A percentile compares a stretch with the other conserved stretches of the same genome.
Evolutionary conservation across 140 eudicot genomes (phyloP).

Genomic region (Bidens hawaiensis): DNA sequence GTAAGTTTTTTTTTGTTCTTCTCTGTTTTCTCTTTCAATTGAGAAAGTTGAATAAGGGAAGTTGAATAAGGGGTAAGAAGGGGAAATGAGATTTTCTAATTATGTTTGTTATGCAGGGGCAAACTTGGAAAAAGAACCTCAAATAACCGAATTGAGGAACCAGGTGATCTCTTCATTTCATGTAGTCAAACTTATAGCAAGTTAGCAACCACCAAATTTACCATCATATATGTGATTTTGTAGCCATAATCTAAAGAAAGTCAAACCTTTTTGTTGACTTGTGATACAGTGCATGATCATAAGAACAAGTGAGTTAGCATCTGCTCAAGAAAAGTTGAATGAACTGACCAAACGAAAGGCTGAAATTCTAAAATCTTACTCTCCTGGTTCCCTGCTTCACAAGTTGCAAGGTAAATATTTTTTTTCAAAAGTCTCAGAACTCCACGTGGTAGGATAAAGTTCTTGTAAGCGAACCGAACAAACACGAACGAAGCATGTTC

Average conservation of each 20-base stretch:
- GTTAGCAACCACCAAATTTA: slow-evolving; percentile 1
- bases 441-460: no score
- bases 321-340: slow-evolving; percentile 82
- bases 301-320: slow-evolving; percentile 81
- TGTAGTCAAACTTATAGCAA: not conserved
- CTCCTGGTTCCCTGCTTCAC: slow-evolving; percentile 73
- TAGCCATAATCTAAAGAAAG: not conserved
- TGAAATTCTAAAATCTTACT: slow-evolving; percentile 53
- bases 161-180: slow-evolving; percentile 44
- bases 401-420: slow-evolving; percentile 67
- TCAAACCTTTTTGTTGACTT: not conserved
- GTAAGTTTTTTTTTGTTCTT: slow-evolving; percentile 57
- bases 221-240: not conserved
- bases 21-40: not conserved
- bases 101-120: slow-evolving; percentile 47
- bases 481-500: no score
- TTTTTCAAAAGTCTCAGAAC: not conserved
- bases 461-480: no score
- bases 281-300: slow-evolving; percentile 80
- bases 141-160: slow-evolving; percentile 71
- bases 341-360: slow-evolving; percentile 63
- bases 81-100: not conserved
- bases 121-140: slow-evolving; percentile 84
- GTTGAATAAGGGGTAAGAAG: not conserved
- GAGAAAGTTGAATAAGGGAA: not conserved